Percentiles rank a stretch among this genome's conserved stretches.
These are phyloP conservation scores for Casuarina glauca DNA, from an alignment of 306 rosid genomes.

Conservation along the genomic window DNA sequence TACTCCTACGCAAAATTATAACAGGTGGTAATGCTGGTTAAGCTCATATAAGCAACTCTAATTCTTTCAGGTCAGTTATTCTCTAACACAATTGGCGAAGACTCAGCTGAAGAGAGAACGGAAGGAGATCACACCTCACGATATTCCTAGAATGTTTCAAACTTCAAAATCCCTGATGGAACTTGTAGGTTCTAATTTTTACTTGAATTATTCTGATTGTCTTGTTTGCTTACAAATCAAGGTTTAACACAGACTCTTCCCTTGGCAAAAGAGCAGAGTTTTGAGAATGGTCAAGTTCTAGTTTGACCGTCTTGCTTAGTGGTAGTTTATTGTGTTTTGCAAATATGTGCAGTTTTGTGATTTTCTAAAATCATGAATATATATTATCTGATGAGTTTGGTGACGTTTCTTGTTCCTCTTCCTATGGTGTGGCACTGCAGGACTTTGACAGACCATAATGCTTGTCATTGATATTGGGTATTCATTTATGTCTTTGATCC, in stretches of 20 bases:
- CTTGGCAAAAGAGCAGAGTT: not conserved
- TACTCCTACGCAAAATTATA: slow-evolving; percentile 26
- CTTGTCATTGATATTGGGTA: not conserved
- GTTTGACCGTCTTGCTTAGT: not conserved
- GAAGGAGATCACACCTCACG: slow-evolving; percentile 84
- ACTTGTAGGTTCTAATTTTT: slow-evolving; percentile 59
- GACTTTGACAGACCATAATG: not conserved
- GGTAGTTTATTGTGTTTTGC: not conserved
- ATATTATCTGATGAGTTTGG: not conserved
- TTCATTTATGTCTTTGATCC: not conserved
- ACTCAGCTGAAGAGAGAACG: slow-evolving; percentile 85
- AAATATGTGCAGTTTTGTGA: not conserved
- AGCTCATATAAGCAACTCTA: slow-evolving; percentile 25
- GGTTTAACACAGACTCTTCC: not conserved
- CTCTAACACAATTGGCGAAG: slow-evolving; percentile 83
- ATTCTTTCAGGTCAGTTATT: slow-evolving; percentile 83
- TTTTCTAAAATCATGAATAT: not conserved
- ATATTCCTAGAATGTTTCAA: slow-evolving; percentile 74
- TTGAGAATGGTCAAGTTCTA: not conserved
- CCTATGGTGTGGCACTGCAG: not conserved
- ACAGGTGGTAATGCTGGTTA: slow-evolving; percentile 13
- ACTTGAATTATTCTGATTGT: slow-evolving; percentile 5
- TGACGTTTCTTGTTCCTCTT: not conserved
- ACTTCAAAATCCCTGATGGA: slow-evolving; percentile 70
- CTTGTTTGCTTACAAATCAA: not conserved